Percentiles rank a stretch among this genome's conserved stretches.
These are phyloP conservation scores for Ceratobasidium sp. DNA, from an alignment of 1,284 basidiomycete species.

Conservation along the genomic window DNA sequence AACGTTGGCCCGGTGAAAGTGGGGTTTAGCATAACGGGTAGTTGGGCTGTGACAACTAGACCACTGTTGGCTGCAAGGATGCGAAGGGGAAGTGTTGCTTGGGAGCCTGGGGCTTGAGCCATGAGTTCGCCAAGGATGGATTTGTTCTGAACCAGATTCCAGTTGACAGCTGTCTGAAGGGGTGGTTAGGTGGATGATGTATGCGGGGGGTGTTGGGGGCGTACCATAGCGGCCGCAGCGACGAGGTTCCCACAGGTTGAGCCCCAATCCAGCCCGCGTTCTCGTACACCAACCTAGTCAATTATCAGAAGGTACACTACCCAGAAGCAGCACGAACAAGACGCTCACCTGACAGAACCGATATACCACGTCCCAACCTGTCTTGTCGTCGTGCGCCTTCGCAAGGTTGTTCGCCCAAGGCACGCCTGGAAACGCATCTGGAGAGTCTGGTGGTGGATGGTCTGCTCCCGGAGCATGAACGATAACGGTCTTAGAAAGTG, in stretches of 20 bases:
- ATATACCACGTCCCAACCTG: conserved; percentile 45
- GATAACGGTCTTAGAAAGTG: conserved; percentile 82
- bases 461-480: conserved; percentile 58
- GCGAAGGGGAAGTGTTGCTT: conserved; percentile 25
- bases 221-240: conserved; percentile 39
- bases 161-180: conserved; percentile 37
- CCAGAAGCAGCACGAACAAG: not conserved
- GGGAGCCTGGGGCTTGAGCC: not conserved
- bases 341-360: conserved; percentile 59
- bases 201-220: not conserved
- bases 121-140: not conserved
- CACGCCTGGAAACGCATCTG: conserved; percentile 39
- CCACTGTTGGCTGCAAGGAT: conserved; percentile 42
- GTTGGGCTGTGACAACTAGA: conserved; percentile 35
- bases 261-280: conserved; percentile 67
- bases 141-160: conserved; percentile 32
- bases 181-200: not conserved
- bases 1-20: conserved; percentile 1
- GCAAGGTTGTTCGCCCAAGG: conserved; percentile 41
- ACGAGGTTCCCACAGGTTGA: conserved; percentile 65
- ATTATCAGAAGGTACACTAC: not conserved
- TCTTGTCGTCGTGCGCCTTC: conserved; percentile 8
- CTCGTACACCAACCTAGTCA: conserved; percentile 62
- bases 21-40: conserved; percentile 33
- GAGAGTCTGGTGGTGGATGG: conserved; percentile 13